Evolutionary conservation across 2,329 filamentous ascomycete species (phyloP).

Genomic region (Penicillium sp.): DNA sequence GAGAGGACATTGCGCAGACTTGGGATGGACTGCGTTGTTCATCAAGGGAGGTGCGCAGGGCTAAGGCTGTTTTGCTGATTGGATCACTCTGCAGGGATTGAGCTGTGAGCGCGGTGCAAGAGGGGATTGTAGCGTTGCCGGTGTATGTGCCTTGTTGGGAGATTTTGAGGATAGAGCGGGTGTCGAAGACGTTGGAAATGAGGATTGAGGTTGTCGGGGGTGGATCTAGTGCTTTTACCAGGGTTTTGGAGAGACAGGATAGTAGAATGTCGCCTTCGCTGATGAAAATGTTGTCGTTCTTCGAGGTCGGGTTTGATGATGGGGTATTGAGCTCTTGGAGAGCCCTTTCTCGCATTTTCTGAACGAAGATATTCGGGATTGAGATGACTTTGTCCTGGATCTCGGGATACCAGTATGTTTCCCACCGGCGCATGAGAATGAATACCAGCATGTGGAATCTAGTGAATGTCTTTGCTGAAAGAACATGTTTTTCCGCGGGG

Average conservation of each 20-base stretch:
- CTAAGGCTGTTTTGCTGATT: not conserved
- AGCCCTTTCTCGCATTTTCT: not conserved
- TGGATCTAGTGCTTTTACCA: not conserved
- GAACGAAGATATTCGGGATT: not conserved
- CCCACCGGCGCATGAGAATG: not conserved
- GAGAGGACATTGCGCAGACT: not conserved
- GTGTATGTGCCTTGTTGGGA: not conserved
- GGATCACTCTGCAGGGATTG: not conserved
- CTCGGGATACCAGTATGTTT: not conserved
- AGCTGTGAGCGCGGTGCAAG: not conserved
- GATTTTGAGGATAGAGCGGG: not conserved
- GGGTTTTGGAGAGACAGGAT: not conserved
- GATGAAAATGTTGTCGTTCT: not conserved
- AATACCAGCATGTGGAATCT: not conserved
- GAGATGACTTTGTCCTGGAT: not conserved
- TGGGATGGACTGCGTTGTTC: not conserved
- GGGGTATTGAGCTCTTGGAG: not conserved
- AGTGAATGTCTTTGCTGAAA: not conserved
- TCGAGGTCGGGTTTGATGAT: not conserved
- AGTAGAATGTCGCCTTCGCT: constrained; percentile 4
- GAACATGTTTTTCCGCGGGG: constrained; percentile 1
- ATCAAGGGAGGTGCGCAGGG: not conserved
- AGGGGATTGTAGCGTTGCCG: constrained; percentile 2
- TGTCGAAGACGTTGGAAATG: constrained; percentile 6
- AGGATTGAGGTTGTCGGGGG: not conserved